Conservation (phyloP, 768 basidiomycete species). For the Pholiota microspora region DNA sequence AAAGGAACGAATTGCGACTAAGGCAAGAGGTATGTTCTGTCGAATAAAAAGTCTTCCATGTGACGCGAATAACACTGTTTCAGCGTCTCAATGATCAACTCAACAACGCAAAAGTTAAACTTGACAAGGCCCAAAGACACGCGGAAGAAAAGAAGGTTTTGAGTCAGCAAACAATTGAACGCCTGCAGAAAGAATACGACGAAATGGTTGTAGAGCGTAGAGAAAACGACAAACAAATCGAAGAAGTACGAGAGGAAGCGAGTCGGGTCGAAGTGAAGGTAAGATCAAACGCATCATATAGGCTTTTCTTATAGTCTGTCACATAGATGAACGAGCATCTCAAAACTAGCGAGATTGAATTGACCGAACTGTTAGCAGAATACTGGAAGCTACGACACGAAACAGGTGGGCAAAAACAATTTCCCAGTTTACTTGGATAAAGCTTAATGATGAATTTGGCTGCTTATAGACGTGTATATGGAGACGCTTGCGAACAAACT, state of each 20-base stretch:
- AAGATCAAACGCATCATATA: not conserved
- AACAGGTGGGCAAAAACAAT: slow-evolving; percentile 48
- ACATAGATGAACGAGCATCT: slow-evolving; percentile 74
- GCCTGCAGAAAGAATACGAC: slow-evolving; percentile 75
- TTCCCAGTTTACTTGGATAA: not conserved
- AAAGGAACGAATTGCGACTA: slow-evolving; percentile 64
- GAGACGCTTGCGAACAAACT: slow-evolving; percentile 82
- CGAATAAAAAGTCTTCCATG: not conserved
- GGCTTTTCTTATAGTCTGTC: not conserved
- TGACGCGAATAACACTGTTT: not conserved
- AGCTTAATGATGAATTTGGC: slow-evolving; percentile 2
- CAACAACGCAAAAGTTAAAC: slow-evolving; percentile 77
- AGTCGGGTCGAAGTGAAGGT: slow-evolving; percentile 70
- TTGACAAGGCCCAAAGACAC: slow-evolving; percentile 74
- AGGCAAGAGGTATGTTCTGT: slow-evolving; percentile 55
- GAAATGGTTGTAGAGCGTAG: slow-evolving; percentile 73
- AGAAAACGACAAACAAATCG: slow-evolving; percentile 76
- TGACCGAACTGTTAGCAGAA: slow-evolving; percentile 79
- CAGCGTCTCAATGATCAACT: slow-evolving; percentile 86
- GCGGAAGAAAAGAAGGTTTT: slow-evolving; percentile 76
- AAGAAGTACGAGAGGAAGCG: slow-evolving; percentile 71
- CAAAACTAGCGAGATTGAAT: slow-evolving; percentile 69
- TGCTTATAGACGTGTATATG: slow-evolving; percentile 72
- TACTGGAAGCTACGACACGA: slow-evolving; percentile 81
- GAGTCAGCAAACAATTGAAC: slow-evolving; percentile 72